These are phyloP conservation scores for Stephania yunnanensis DNA, from an alignment of 164 flowering plant genomes.

Conservation along the genomic window DNA sequence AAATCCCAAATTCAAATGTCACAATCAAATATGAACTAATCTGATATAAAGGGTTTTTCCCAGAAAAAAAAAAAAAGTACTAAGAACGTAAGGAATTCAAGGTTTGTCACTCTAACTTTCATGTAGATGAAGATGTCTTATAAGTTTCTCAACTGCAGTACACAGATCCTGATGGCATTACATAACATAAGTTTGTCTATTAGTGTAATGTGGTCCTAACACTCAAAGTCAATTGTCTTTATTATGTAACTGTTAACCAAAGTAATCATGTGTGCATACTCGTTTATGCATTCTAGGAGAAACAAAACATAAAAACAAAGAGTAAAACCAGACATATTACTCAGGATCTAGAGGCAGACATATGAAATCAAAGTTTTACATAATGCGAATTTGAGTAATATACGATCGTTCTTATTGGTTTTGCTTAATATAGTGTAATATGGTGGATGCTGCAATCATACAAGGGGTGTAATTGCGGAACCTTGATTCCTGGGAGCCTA, in stretches of 20 bases:
- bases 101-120: background rate
- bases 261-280: too few relatives aligned
- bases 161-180: too few relatives aligned
- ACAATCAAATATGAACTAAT: background rate
- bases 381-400: background rate
- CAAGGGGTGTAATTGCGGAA: conserved; percentile 38
- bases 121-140: background rate
- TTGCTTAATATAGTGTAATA: conserved; percentile 31
- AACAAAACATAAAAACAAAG: too few relatives aligned
- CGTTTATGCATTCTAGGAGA: too few relatives aligned
- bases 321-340: too few relatives aligned
- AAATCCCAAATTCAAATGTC: background rate
- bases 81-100: background rate
- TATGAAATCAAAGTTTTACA: too few relatives aligned
- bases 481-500: conserved; percentile 11
- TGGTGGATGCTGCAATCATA: conserved; percentile 57
- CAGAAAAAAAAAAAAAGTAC: background rate
- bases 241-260: too few relatives aligned
- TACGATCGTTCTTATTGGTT: conserved; percentile 2
- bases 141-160: too few relatives aligned
- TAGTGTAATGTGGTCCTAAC: too few relatives aligned
- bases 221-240: too few relatives aligned
- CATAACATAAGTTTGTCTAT: too few relatives aligned
- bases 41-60: background rate
- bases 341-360: too few relatives aligned